Evolutionary conservation across 305 asterid species (phyloP).

Genomic region (Vinca major): DNA sequence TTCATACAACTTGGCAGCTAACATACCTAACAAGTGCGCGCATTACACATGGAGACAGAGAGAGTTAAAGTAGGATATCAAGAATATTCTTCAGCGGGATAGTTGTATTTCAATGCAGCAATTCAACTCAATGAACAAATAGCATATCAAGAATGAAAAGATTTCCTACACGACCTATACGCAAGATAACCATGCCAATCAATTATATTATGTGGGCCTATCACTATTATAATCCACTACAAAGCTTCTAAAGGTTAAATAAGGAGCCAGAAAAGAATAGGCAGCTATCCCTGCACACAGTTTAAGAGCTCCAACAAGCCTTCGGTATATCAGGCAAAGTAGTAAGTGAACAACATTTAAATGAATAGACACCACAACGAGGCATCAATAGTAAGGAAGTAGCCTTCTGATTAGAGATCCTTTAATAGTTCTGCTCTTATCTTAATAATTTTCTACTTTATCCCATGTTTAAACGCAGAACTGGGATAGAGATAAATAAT

Average conservation of each 20-base stretch:
- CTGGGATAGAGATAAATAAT: not conserved
- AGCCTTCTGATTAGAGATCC: not conserved
- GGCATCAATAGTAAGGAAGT: not conserved
- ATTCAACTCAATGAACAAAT: constrained; percentile 5
- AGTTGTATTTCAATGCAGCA: not conserved
- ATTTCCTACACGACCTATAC: not conserved
- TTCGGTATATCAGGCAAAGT: not conserved
- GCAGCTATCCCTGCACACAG: not conserved
- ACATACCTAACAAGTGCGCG: constrained; percentile 40
- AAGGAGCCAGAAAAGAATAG: not conserved
- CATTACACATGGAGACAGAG: not conserved
- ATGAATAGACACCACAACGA: not conserved
- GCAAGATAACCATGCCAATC: not conserved
- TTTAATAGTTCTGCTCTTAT: not conserved
- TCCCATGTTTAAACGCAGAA: constrained; percentile 1
- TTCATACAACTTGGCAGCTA: constrained; percentile 81
- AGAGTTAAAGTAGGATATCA: constrained; percentile 7
- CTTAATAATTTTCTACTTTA: not conserved
- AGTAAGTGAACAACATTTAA: not conserved
- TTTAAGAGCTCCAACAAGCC: not conserved
- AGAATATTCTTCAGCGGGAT: not conserved
- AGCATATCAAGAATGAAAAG: too few species aligned
- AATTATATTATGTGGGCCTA: not conserved
- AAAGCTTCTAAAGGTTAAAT: not conserved
- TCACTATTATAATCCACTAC: not conserved